Base-by-base conservation (phyloP, 208 protist species). In the Naegleria lovaniensis region DNA sequence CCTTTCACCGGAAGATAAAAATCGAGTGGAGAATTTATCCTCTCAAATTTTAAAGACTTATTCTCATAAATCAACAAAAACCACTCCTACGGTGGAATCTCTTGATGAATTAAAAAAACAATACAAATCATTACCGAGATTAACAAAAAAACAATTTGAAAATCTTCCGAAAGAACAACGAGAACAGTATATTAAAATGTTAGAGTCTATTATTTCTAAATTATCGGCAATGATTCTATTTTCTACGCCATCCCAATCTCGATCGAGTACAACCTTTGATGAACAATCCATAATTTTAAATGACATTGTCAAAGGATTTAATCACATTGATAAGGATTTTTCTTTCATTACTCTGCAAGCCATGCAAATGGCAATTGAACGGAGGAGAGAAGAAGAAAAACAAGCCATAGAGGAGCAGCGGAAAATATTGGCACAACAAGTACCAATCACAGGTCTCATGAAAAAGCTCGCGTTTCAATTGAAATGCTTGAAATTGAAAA, bases 101-200 rank as follows among this genome's bases (percentile, higher is more conserved):
- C n/a, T 79, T 79, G 67, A 79, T 36, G 67, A 79, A 25, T 79
- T 79, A 9, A 79, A 79, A 79, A 79, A 79, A 79, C 67, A 79
- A 79, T 79, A 36, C 36, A 19, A 79, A 33, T 79, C 67, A 19
- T 13, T 79, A 36, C 67, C 67, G 7, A 79, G 67, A 79, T 33
- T 79, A 36, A 36, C 16, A 36, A 79, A 79, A 36, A 79, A 79
- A 79, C 67, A 79, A 33, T 79, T 79, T 79, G 67, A 79, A 79
- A 19, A 79, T 36, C n/a, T 79, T 9, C 67, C 67, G 0, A 79
- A 79, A 79, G 29, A 36, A 79, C 67, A 79, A 79, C 16, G 67
- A 79, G 25, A 79, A 79, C 25, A 79, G 36, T 79, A 79, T 79
- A 79, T 79, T 79, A 79, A 79, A 79, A 33, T 79, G 67, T 79